These are phyloP conservation scores for Neonectria ditissima DNA, from an alignment of 2,329 filamentous ascomycete species.

Conservation along the genomic window DNA sequence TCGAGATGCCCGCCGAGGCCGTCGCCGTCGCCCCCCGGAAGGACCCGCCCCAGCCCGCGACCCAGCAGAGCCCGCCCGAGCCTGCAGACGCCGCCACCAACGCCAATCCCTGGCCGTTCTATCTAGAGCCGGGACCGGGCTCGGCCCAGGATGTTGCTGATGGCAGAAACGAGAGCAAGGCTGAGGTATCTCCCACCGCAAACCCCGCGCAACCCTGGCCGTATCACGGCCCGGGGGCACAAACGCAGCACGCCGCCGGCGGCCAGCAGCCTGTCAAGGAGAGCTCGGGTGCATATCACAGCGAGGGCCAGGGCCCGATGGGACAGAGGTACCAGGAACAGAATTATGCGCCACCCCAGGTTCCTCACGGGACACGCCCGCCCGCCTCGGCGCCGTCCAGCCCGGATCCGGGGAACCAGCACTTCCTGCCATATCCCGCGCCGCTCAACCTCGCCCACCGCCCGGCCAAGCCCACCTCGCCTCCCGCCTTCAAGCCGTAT, in stretches of 20 bases:
- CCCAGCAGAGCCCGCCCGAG: slow-evolving; percentile 10
- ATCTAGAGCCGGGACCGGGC: slow-evolving; percentile 39
- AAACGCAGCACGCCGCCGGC: background rate
- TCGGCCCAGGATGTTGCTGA: slow-evolving; percentile 12
- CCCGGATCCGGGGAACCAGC: slow-evolving; percentile 23
- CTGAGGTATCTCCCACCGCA: background rate
- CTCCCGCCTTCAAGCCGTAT: slow-evolving; percentile 46
- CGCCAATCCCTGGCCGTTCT: slow-evolving; percentile 48
- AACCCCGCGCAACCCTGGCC: slow-evolving; percentile 48
- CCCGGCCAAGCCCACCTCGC: slow-evolving; percentile 36
- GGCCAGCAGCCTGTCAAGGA: slow-evolving; percentile 11
- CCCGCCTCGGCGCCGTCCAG: slow-evolving; percentile 24
- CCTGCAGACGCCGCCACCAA: slow-evolving; percentile 30
- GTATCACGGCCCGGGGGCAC: slow-evolving; percentile 45
- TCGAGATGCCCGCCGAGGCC: slow-evolving; percentile 50
- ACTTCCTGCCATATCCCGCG: slow-evolving; percentile 41
- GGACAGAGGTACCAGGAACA: slow-evolving; percentile 10
- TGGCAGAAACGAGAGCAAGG: slow-evolving; percentile 14
- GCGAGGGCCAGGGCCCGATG: slow-evolving; percentile 22
- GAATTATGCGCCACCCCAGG: slow-evolving; percentile 20
- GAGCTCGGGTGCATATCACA: slow-evolving; percentile 1
- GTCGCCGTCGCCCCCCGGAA: slow-evolving; percentile 23
- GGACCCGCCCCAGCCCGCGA: slow-evolving; percentile 18
- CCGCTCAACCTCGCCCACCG: slow-evolving; percentile 45
- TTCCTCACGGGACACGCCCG: slow-evolving; percentile 35